A percentile compares a stretch with the other conserved stretches of the same genome.
Evolutionary conservation across 192 early-diverging fungal species (phyloP).

Genomic region (Umbelopsis sp.): DNA sequence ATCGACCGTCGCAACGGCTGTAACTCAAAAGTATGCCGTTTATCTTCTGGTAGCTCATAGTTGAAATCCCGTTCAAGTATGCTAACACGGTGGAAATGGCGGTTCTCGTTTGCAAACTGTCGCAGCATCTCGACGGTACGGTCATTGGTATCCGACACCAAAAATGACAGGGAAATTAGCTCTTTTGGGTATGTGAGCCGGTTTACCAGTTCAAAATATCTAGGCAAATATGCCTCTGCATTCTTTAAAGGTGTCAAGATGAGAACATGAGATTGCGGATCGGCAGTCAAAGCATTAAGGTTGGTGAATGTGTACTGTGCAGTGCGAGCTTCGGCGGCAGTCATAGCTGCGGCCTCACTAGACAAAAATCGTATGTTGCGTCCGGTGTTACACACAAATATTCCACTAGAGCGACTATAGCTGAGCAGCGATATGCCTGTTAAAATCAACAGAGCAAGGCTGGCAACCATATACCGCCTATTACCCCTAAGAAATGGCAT

Average conservation of each 20-base stretch:
- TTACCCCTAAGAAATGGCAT: constrained; percentile 9
- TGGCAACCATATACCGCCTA: constrained; percentile 14
- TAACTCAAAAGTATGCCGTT: constrained; percentile 54
- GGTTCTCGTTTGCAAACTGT: constrained; percentile 12
- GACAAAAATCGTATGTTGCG: background rate
- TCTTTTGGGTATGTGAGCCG: constrained; percentile 57
- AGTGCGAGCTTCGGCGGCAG: background rate
- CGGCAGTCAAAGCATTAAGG: constrained; percentile 9
- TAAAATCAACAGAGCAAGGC: constrained; percentile 3
- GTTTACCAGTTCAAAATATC: constrained; percentile 57
- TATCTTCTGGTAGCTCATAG: constrained; percentile 42
- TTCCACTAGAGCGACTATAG: background rate
- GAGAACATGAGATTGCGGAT: constrained; percentile 36
- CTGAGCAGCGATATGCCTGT: constrained; percentile 12
- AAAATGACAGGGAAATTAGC: constrained; percentile 61
- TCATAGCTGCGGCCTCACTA: constrained; percentile 13
- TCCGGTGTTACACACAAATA: background rate
- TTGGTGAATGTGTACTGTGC: constrained; percentile 6
- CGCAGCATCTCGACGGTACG: constrained; percentile 51
- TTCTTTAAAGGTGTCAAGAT: constrained; percentile 66
- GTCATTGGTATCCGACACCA: constrained; percentile 61
- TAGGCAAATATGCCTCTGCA: constrained; percentile 51
- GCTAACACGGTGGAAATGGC: constrained; percentile 42
- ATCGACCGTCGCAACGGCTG: constrained; percentile 55
- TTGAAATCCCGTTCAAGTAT: constrained; percentile 59